These are phyloP conservation scores for Penicillium steckii DNA, from an alignment of 495 filamentous ascomycete species.

Conservation along the genomic window DNA sequence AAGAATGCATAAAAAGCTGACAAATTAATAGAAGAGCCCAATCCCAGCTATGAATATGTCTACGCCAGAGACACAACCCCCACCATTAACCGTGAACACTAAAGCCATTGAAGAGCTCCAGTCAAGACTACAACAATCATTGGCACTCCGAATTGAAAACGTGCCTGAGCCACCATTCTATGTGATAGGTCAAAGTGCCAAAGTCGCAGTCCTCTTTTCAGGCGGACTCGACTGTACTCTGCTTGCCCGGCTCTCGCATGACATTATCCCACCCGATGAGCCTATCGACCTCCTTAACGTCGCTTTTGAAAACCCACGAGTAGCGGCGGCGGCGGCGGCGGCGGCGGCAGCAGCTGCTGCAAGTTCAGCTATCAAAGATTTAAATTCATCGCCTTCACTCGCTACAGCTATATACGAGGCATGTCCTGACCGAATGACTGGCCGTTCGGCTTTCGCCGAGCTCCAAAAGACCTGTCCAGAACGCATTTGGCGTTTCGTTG, in stretches of 20 bases:
- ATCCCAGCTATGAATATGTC: slow-evolving; percentile 63
- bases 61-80: slow-evolving; percentile 35
- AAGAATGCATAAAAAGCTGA: not conserved
- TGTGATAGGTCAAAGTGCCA: slow-evolving; percentile 36
- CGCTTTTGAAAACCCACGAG: slow-evolving; percentile 90
- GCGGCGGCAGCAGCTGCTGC: slow-evolving; percentile 44
- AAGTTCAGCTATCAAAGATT: slow-evolving; percentile 11
- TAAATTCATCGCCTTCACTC: not conserved
- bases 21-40: slow-evolving; percentile 47
- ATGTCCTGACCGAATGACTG: slow-evolving; percentile 90
- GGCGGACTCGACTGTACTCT: slow-evolving; percentile 92
- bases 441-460: slow-evolving; percentile 71
- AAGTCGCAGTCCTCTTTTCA: slow-evolving; percentile 85
- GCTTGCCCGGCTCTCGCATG: slow-evolving; percentile 79
- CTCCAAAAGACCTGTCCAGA: slow-evolving; percentile 67
- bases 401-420: slow-evolving; percentile 61
- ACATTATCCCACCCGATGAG: slow-evolving; percentile 65
- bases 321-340: slow-evolving; percentile 49
- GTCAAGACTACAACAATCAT: slow-evolving; percentile 59
- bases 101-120: slow-evolving; percentile 56
- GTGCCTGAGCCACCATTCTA: slow-evolving; percentile 56
- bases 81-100: slow-evolving; percentile 45
- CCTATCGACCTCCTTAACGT: slow-evolving; percentile 90
- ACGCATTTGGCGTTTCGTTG: slow-evolving; percentile 76
- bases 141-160: slow-evolving; percentile 62